Conservation (phyloP, 257 asterid species). For the Solanum medicagineum region DNA sequence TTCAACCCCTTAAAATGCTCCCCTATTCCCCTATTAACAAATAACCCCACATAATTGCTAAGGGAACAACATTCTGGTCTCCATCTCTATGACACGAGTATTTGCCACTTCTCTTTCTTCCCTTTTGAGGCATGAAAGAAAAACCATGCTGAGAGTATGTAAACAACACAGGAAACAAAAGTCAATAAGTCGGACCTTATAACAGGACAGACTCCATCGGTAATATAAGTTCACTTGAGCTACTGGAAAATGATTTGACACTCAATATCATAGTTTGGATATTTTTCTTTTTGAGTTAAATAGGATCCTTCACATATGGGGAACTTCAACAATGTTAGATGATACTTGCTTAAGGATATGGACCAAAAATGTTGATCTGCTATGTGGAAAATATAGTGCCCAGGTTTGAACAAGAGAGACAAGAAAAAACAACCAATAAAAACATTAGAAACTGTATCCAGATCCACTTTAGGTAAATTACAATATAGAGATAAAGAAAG, state of each 20-base stretch:
- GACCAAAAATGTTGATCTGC: background rate
- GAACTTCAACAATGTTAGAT: background rate
- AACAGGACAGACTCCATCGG: background rate
- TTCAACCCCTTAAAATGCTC: background rate
- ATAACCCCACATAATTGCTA: background rate
- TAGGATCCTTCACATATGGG: background rate
- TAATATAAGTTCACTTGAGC: background rate
- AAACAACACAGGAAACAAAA: background rate
- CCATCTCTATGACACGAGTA: background rate
- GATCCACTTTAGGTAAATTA: background rate
- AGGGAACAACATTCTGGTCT: background rate
- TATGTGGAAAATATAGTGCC: background rate
- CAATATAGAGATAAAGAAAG: background rate
- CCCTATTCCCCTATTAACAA: background rate
- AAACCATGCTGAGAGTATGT: background rate
- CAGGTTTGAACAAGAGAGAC: background rate
- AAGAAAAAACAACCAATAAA: background rate
- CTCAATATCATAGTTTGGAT: background rate
- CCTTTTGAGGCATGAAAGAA: background rate
- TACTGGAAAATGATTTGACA: background rate
- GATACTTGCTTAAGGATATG: background rate
- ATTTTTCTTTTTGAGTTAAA: background rate
- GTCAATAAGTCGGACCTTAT: background rate
- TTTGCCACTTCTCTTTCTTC: too few species aligned
- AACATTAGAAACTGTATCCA: background rate